Conservation (phyloP, 306 rosid genomes). For the Acacia melanoxylon region DNA sequence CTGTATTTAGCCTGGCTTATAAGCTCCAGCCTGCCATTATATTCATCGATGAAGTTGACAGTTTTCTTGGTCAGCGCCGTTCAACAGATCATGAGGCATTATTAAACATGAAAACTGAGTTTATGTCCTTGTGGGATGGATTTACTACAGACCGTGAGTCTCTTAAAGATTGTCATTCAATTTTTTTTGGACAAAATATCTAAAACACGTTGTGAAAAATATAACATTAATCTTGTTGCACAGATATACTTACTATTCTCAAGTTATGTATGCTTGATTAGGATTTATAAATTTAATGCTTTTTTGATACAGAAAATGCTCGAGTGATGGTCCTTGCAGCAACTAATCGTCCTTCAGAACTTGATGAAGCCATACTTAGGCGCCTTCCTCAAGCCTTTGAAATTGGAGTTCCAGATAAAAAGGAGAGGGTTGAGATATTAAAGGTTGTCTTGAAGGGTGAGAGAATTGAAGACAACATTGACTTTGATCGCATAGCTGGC, state of each 20-base stretch:
- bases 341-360: conserved; percentile 97
- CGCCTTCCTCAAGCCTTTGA: conserved; percentile 99
- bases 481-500: conserved; percentile 57
- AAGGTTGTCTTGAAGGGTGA: conserved; percentile 84
- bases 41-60: conserved; percentile 97
- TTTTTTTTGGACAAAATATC: background rate
- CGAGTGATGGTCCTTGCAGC: conserved; percentile 98
- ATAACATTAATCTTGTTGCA: conserved; percentile 8
- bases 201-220: conserved; percentile 20
- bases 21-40: conserved; percentile 98
- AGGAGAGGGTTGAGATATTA: conserved; percentile 84
- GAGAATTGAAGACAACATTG: conserved; percentile 57
- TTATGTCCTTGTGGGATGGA: conserved; percentile 99
- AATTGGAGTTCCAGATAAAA: conserved; percentile 74
- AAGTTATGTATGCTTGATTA: conserved; percentile 22
- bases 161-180: background rate
- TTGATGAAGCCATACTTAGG: conserved; percentile 98
- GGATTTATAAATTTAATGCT: background rate
- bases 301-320: conserved; percentile 59
- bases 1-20: conserved; percentile 95
- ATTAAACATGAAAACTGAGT: conserved; percentile 97
- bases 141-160: conserved; percentile 95
- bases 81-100: conserved; percentile 92
- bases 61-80: conserved; percentile 97
- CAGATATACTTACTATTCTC: conserved; percentile 7